phyloP scores from a whole-genome alignment of 192 early-diverging fungal species.

The Coemansia sp. region DNA sequence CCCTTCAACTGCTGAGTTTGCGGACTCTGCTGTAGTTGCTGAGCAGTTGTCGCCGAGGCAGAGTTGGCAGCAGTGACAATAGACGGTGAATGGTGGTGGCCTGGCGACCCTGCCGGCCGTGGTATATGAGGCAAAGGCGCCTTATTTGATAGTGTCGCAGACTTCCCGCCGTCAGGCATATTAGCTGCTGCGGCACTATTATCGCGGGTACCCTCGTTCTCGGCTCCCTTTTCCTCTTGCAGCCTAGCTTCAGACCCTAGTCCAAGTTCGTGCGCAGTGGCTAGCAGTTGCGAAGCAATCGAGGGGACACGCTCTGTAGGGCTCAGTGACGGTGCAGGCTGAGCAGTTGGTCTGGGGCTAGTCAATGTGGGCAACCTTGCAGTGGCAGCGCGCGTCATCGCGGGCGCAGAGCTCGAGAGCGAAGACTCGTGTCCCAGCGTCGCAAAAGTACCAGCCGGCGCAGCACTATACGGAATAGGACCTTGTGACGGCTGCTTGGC shows the following conservation, averaged over 20 bases:
- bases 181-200: neutral
- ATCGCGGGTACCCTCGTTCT: neutral
- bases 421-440: constrained; percentile 12
- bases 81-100: constrained; percentile 41
- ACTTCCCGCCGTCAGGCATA: neutral
- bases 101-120: neutral
- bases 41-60: constrained; percentile 12
- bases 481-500: constrained; percentile 17
- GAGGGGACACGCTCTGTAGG: neutral
- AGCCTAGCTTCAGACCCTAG: neutral
- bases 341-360: constrained; percentile 10
- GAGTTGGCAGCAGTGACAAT: constrained; percentile 31
- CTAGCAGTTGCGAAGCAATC: constrained; percentile 21
- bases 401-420: constrained; percentile 13
- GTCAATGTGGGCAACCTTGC: constrained; percentile 15
- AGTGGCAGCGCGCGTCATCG: constrained; percentile 13
- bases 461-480: neutral
- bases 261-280: constrained; percentile 5
- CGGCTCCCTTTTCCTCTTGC: neutral
- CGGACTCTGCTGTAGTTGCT: constrained; percentile 22
- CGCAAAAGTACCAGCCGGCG: constrained; percentile 1
- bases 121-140: neutral
- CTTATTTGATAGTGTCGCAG: neutral
- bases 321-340: neutral
- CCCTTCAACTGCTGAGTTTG: constrained; percentile 19